phyloP scores from a whole-genome alignment of 2,329 filamentous ascomycete species.

The Colletotrichum melonis region DNA sequence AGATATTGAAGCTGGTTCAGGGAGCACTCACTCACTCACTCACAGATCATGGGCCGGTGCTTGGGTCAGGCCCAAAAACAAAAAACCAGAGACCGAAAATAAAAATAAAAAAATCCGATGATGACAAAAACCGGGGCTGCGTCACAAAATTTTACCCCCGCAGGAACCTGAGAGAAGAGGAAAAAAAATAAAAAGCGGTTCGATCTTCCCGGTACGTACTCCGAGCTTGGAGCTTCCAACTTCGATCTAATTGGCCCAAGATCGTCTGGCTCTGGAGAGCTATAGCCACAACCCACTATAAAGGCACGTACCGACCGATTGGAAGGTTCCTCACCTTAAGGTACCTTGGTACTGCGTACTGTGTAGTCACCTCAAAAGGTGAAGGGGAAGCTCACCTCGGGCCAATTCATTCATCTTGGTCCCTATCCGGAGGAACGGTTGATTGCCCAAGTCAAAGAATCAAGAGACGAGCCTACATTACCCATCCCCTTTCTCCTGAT shows the following conservation, averaged over 20 bases:
- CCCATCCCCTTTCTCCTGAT: no score
- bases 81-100: background rate
- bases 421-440: no score
- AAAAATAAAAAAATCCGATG: conserved; percentile 8
- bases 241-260: background rate
- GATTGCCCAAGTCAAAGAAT: no score
- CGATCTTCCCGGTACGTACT: conserved; percentile 9
- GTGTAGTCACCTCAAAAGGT: no score
- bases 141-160: conserved; percentile 39
- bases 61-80: background rate
- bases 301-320: background rate
- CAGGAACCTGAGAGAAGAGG: conserved; percentile 19
- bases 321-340: no score
- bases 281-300: background rate
- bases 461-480: no score
- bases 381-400: no score
- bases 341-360: no score
- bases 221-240: background rate
- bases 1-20: background rate
- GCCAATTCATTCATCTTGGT: no score
- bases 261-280: background rate
- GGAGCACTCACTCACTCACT: background rate
- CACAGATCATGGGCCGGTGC: background rate
- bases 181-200: background rate
- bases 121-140: conserved; percentile 36